Conservation (phyloP, 306 rosid species). For the Ochetophila trinervis region DNA sequence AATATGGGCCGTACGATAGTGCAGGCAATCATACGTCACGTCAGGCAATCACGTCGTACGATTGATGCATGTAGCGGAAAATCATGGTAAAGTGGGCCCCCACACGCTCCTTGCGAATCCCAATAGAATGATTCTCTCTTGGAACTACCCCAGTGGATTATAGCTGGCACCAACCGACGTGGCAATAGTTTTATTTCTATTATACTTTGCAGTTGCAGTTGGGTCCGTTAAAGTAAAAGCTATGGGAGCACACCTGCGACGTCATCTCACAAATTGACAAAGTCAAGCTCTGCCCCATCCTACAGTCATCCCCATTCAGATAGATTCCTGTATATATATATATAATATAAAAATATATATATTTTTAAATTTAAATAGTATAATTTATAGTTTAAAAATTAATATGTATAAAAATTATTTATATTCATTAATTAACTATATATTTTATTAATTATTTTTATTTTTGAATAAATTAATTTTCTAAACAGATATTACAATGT, state of each 20-base stretch:
- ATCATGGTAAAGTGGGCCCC: slow-evolving; percentile 23
- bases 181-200: not conserved
- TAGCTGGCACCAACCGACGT: slow-evolving; percentile 32
- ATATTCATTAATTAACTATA: too few species aligned
- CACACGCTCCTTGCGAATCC: slow-evolving; percentile 2
- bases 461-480: too few species aligned
- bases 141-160: slow-evolving; percentile 16
- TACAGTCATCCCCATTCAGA: too few species aligned
- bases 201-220: not conserved
- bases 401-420: too few species aligned
- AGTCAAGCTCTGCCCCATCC: too few species aligned
- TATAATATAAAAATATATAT: too few species aligned
- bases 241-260: not conserved
- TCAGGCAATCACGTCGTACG: slow-evolving; percentile 16
- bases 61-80: slow-evolving; percentile 26
- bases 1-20: slow-evolving; percentile 9
- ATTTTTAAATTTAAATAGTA: too few species aligned
- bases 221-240: slow-evolving; percentile 14
- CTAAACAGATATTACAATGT: too few species aligned
- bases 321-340: too few species aligned
- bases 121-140: slow-evolving; percentile 14
- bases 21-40: not conserved
- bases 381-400: too few species aligned
- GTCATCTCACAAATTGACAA: not conserved
- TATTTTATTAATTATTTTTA: too few species aligned